Base-by-base conservation (phyloP, 169 alveolate species). In the Cytauxzoon felis region DNA sequence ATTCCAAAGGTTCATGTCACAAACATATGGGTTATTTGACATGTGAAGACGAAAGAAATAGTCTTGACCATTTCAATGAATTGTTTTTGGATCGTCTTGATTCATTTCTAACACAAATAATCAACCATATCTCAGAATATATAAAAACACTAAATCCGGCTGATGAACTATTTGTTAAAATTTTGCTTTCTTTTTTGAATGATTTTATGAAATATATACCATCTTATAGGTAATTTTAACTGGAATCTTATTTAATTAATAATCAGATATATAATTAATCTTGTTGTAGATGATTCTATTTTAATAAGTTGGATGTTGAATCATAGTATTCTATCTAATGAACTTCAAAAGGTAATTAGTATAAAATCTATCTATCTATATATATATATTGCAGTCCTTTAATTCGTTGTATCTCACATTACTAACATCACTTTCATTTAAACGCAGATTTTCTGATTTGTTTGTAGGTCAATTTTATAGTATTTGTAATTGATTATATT, bases 401-500 rank as follows among this genome's bases (percentile, higher is more conserved):
- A 66, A 50, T 24, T 59, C 81, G 18, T 27, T 76, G 0, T 76
- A 76, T 16, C 69, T 76, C 60, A 66, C 86, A 21, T 43, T 76
- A 65, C 23, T 76, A 36, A 66, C 86, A 9, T 76, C 78, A 8
- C 41, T 50, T 68, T n/a, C 73, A 32, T 76, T 76, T 42, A 76
- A 66, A 45, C 6, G 18, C 29, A 34, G 38, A 41, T 76, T 76
- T 23, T 47, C 86, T 2, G 30, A 54, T 8, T 36, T 76, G 50
- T 76, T 29, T 43, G 85, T 61, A 61, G 19, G 82, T 59, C 7
- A 9, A 24, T 1, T 24, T 9, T 7, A 41, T 18, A 30, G 6
- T 0, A 3, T 9, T 4, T 6, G 3, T 1, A 3, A 18, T 52
- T 11, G n/a, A 5, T 18, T 23, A 30, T 18, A n/a, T n/a, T n/a